Evolutionary conservation across 495 filamentous ascomycete genomes (phyloP).

Genomic region (Daldinia loculata): DNA sequence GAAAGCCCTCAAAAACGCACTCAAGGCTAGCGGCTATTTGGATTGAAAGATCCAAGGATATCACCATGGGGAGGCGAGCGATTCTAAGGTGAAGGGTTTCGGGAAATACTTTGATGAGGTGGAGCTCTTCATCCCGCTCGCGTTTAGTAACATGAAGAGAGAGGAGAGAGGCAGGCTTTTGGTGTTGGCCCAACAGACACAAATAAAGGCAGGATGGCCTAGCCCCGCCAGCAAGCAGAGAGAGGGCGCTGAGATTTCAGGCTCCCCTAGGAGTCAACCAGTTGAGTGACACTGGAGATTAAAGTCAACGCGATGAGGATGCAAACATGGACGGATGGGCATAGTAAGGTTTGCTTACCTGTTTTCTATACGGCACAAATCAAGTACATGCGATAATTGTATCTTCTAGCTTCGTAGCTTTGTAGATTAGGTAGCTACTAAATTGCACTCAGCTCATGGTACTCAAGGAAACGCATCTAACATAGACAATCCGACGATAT

Average conservation of each 20-base stretch:
- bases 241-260: not conserved
- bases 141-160: not conserved
- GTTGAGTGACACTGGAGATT: not conserved
- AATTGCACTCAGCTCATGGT: not conserved
- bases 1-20: not conserved
- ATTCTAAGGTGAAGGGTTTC: not conserved
- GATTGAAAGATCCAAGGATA: not conserved
- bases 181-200: not conserved
- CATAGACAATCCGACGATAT: not conserved
- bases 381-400: not conserved
- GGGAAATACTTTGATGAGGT: not conserved
- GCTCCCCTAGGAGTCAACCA: not conserved
- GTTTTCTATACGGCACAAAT: not conserved
- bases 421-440: not conserved
- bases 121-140: not conserved
- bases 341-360: not conserved
- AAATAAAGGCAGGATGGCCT: not conserved
- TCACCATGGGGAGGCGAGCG: not conserved
- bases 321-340: not conserved
- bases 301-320: not conserved
- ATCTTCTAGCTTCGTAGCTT: not conserved
- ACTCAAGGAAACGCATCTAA: too few species aligned
- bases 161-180: not conserved
- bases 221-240: not conserved
- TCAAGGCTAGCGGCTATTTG: conserved; percentile 10